Base-by-base conservation (phyloP, 2,329 filamentous ascomycete species). In the Fusarium tupiense region DNA sequence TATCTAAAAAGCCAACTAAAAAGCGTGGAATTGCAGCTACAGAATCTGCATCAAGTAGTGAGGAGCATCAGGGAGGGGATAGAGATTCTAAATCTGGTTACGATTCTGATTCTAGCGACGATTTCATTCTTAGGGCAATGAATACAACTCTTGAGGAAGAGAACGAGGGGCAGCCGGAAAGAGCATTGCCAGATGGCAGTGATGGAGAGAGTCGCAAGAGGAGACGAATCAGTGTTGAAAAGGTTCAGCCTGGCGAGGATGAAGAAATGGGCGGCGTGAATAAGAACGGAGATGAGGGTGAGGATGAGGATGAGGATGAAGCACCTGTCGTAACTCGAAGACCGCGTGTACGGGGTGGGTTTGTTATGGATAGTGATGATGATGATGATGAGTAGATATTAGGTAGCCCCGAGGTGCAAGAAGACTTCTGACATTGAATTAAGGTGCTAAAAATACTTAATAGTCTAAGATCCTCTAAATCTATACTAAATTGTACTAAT, bases 331-430 rank as follows among this genome's bases (percentile, higher is more conserved):
- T 77, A 47, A 64, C 82, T 13, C 83, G 84, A 73, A 83, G 87
- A 64, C 82, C 83, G 4, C 83, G 87, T 69, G 82, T 85, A 8
- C 85, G 85, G 60, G 85, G 86, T 24, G 89, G 89, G 0, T 91
- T 91, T 70, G 80, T 91, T 52, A 76, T 90, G 41, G 89, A 91
- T 75, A 90, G 89, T 69, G 90, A 89, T 22, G 46, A 49, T 26
- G 41, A 44, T 78, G 89, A 91, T 54, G 88, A 90, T 72, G 87
- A 89, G 43, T 35, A 53, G 37, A 33, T 61, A 43, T 46, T 16
- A 44, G 33, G n/a, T 44, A 50, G 20, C 24, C 35, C 35, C 35
- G 17, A 9, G 35, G 35, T 37, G 35, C 16, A 37, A 37, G 35
- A 37, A 19, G 35, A 37, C 4, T 37, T 37, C 35, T 37, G 35